phyloP scores from a whole-genome alignment of 768 basidiomycete genomes.

The Collybia mongolica region DNA sequence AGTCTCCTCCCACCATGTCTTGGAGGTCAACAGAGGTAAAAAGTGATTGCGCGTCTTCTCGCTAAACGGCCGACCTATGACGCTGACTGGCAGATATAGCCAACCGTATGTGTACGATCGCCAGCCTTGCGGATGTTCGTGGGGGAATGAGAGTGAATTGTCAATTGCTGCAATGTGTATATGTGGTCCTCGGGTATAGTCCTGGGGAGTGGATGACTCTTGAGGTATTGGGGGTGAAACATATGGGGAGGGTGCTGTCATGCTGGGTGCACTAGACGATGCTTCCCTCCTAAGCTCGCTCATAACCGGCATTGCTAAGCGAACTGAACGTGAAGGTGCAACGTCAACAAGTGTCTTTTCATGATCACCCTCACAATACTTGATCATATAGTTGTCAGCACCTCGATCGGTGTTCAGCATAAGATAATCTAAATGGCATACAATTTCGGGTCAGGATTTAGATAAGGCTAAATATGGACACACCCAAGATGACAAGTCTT shows the following conservation, averaged over 20 bases:
- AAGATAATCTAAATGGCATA: conserved; percentile 60
- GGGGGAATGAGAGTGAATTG: conserved; percentile 89
- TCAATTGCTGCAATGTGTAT: conserved; percentile 93
- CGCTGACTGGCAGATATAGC: conserved; percentile 81
- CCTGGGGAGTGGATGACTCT: conserved; percentile 33
- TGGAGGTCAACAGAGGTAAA: conserved; percentile 77
- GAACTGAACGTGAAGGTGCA: conserved; percentile 68
- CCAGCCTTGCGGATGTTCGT: conserved; percentile 82
- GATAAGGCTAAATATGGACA: not conserved
- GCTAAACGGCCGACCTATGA: conserved; percentile 86
- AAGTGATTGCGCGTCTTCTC: conserved; percentile 81
- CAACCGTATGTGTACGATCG: conserved; percentile 85
- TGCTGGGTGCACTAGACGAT: conserved; percentile 32
- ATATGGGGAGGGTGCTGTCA: conserved; percentile 37
- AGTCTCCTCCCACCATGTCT: conserved; percentile 89
- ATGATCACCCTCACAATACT: conserved; percentile 80
- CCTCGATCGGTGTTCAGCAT: conserved; percentile 92
- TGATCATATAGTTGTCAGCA: conserved; percentile 92
- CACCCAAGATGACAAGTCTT: conserved; percentile 84
- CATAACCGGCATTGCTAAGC: conserved; percentile 71
- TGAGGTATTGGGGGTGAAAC: conserved; percentile 35
- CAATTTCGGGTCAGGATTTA: not conserved
- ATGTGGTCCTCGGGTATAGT: conserved; percentile 69
- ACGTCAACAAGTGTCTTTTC: conserved; percentile 78
- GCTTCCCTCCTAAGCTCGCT: conserved; percentile 56